Evolutionary conservation across 148 eudicot species (phyloP), one percentile per base, ranked within the genome.

Genomic region (Chenopodium suecicum): DNA sequence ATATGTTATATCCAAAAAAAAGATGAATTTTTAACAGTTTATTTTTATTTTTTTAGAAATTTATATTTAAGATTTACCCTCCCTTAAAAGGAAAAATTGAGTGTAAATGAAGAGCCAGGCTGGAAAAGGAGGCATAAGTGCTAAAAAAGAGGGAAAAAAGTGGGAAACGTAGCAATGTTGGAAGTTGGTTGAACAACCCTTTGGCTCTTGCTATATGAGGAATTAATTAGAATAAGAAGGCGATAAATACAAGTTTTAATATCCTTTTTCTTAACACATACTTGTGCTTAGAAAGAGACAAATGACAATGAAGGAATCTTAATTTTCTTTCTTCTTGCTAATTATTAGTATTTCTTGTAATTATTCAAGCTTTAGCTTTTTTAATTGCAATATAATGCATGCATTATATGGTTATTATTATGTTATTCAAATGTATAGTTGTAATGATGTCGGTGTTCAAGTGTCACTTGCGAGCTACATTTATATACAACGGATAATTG

Each of bases 171-270:
- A 50, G 63, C 16, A 74, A 27, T 50, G 37, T 14, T 14, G 22
- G 77, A 74, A 17, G 63, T 74, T 74, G 60, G 77, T 74, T 74
- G 63, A 74, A 74, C 77, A 74, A 74, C 63, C 56, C 11, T 3
- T 14, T 52, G 0, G 0, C 60, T 25, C 60, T 41, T 41, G 44
- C 76, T 63, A 12, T 74, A 62, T 20, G 25, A 27, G 66, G 11
- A 9, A 7, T 34, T 17, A 31, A 41, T 41, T 41, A 41, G 44
- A 5, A 41, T 41, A 41, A 72, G 52, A 9, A 72, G 75, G 54
- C 75, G 75, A 72, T 44, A 44, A 44, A 72, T 72, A 54, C 75
- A 72, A 72, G 75, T 72, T 44, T 41, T 72, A 4, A 17, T 22
- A 13, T 46, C 16, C 17, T 5, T 72, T 72, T 44, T 22, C 31